A percentile compares a stretch with the other conserved stretches of the same genome.
Evolutionary conservation across 306 rosid genomes (phyloP).

Genomic region (Prunus padus): DNA sequence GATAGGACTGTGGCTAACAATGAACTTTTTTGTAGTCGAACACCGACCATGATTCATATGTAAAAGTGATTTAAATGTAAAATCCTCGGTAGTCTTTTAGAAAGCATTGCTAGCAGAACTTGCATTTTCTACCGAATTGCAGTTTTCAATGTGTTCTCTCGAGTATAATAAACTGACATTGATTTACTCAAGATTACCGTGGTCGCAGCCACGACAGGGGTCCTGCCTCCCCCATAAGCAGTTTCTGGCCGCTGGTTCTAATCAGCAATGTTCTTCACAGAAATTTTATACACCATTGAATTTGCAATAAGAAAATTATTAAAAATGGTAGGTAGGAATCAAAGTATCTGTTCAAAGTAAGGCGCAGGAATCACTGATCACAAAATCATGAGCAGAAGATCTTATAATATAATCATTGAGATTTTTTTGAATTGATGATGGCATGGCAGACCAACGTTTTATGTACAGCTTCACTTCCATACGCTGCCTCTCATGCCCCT

Average conservation of each 20-base stretch:
- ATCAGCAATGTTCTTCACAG: background rate
- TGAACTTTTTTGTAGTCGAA: conserved; percentile 24
- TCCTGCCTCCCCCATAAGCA: background rate
- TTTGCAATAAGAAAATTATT: background rate
- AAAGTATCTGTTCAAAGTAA: background rate
- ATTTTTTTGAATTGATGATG: background rate
- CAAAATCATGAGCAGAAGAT: background rate
- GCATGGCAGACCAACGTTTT: background rate
- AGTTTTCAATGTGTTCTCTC: background rate
- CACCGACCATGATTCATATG: conserved; percentile 19
- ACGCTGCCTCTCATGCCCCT: background rate
- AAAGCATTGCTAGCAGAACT: conserved; percentile 2
- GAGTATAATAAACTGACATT: background rate
- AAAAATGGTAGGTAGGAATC: no score
- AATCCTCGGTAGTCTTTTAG: background rate
- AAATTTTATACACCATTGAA: background rate
- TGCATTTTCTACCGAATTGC: background rate
- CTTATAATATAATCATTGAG: background rate
- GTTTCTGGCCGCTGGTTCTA: background rate
- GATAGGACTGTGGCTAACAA: conserved; percentile 21
- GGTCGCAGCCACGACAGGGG: no score
- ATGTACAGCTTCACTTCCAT: background rate
- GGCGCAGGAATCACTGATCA: background rate
- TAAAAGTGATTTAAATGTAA: conserved; percentile 31
- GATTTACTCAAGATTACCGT: background rate